Base-by-base conservation (phyloP, 371 early-diverging fungal genomes). In the Capillidium heterosporum region DNA sequence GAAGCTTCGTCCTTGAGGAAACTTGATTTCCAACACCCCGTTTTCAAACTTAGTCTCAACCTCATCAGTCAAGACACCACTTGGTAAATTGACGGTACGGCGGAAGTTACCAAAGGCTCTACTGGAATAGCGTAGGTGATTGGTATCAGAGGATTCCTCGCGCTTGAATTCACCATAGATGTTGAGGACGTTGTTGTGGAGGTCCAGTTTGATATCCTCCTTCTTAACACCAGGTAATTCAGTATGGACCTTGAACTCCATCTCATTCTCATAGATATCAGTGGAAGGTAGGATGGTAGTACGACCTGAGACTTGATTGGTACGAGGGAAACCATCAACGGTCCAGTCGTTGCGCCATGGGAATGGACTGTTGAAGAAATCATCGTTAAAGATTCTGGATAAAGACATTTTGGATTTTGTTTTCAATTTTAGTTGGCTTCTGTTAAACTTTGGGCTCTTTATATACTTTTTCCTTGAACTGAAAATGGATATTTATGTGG, bases 221-320 rank as follows among this genome's bases (percentile, higher is more conserved):
- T 75, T 75, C 24, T 50, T 52, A 39, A 77, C 55, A 15, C 77
- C 77, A 11, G 77, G 78, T 48, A 77, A 52, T 15, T 77, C 77
- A 24, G 65, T 68, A 31, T 65, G 59, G 23, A 77, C 58, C 8
- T 62, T 48, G 59, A 61, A 67, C 29, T 60, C 64, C 35, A 67
- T 67, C 42, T 64, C 73, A 1, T 59, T 68, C 59, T 75, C 75
- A 24, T 60, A 56, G 41, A 74, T 60, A 56, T 74, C 74, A 32
- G 68, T 48, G 1, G 52, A 19, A 0, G 70, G 74, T 17, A n/a
- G 10, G 52, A 60, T 57, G 44, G 13, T 26, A 42, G 48, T 35
- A 35, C 35, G 35, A 13, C 13, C 35, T 35, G 35, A 35, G 35
- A 7, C 13, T 7, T 13, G 7, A 7, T 4, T 13, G 13, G 15